phyloP scores from a whole-genome alignment of 768 basidiomycete genomes.

The Mycena epipterygia region DNA sequence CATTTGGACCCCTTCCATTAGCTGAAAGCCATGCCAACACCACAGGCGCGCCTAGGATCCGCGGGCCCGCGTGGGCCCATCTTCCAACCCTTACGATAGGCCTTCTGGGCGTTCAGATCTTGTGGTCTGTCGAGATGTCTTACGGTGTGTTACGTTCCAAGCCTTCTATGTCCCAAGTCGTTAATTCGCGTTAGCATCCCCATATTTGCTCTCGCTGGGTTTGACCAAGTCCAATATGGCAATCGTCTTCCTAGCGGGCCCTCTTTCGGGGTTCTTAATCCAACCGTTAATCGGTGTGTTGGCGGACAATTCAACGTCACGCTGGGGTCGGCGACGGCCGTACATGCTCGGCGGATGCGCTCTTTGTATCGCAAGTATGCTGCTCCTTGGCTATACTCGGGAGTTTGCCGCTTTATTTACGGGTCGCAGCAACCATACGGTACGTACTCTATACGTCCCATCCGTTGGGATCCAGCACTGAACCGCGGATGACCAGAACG shows the following conservation, averaged over 20 bases:
- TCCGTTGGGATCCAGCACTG: not conserved
- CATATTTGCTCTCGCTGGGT: conserved; percentile 91
- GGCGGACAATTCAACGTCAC: conserved; percentile 87
- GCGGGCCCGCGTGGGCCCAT: conserved; percentile 77
- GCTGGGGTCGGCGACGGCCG: conserved; percentile 88
- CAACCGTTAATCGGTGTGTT: conserved; percentile 92
- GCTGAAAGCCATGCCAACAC: conserved; percentile 40
- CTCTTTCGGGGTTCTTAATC: conserved; percentile 89
- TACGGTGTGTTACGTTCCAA: conserved; percentile 66
- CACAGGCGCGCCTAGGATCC: conserved; percentile 69
- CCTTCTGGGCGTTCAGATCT: conserved; percentile 86
- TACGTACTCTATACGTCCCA: conserved; percentile 34
- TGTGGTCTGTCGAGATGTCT: conserved; percentile 97
- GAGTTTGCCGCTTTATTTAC: conserved; percentile 70
- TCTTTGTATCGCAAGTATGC: conserved; percentile 78
- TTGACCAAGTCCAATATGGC: conserved; percentile 90
- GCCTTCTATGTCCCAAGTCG: not conserved
- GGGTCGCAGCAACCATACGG: conserved; percentile 45
- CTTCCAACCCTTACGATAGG: conserved; percentile 83
- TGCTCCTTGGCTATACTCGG: conserved; percentile 87
- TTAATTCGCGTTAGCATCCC: conserved; percentile 63
- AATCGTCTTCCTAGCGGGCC: conserved; percentile 93
- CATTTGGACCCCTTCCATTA: conserved; percentile 20
- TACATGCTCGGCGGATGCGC: conserved; percentile 83
- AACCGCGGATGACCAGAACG: conserved; percentile 59